Evolutionary conservation across 2,329 filamentous ascomycete genomes (phyloP).

Genomic region (Paecilomyces niveus): DNA sequence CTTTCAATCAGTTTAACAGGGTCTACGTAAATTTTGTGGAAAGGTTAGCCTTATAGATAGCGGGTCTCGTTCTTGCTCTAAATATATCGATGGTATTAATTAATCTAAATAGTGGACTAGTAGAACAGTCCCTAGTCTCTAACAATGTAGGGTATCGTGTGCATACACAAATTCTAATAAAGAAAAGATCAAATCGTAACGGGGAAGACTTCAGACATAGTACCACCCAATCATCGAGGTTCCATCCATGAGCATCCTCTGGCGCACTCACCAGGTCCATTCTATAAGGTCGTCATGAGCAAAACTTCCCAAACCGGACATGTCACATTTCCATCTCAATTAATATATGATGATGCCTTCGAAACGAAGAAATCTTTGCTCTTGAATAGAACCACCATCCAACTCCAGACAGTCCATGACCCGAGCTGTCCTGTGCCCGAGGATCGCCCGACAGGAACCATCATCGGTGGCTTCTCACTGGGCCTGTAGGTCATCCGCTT

Average conservation of each 20-base stretch:
- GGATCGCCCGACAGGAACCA: slow-evolving; percentile 8
- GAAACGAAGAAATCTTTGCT: slow-evolving; percentile 13
- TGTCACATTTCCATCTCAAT: not conserved
- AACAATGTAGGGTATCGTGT: not conserved
- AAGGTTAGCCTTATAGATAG: not conserved
- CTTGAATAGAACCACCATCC: slow-evolving; percentile 9
- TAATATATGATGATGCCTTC: not conserved
- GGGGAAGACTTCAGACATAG: not conserved
- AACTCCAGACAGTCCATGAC: slow-evolving; percentile 6
- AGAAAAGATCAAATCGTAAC: not conserved
- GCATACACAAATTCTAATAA: not conserved
- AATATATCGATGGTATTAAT: not conserved
- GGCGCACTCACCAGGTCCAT: not conserved
- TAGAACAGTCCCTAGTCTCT: not conserved
- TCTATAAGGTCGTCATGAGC: not conserved
- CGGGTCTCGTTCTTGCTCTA: not conserved
- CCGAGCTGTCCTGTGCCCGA: slow-evolving; percentile 9
- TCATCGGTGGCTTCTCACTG: not conserved
- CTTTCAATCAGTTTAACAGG: not conserved
- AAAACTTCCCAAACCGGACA: not conserved
- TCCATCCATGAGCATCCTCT: not conserved
- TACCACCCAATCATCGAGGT: not conserved
- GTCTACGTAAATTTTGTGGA: not conserved
- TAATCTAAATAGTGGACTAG: not conserved
- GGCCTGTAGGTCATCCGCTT: slow-evolving; percentile 5